Evolutionary conservation across 768 basidiomycete genomes (phyloP).

Genomic region (Boletus tomentosulus): DNA sequence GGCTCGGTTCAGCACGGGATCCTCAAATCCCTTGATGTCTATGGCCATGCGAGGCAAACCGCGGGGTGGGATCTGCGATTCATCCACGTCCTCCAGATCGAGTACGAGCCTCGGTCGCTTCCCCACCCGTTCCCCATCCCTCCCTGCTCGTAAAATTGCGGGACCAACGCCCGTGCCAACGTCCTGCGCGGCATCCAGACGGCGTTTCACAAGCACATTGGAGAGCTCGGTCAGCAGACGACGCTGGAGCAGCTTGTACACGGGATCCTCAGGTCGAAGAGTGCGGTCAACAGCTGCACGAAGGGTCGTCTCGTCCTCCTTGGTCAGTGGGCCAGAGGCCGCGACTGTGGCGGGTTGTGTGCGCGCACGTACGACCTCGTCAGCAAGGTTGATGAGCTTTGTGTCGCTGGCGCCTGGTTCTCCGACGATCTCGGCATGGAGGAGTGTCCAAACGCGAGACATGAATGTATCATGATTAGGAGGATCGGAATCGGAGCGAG

Average conservation of each 20-base stretch:
- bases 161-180: slow-evolving; percentile 11
- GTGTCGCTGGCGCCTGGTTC: slow-evolving; percentile 36
- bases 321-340: slow-evolving; percentile 13
- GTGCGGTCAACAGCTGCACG: slow-evolving; percentile 63
- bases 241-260: slow-evolving; percentile 58
- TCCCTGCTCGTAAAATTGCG: slow-evolving; percentile 32
- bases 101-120: slow-evolving; percentile 28
- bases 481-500: slow-evolving; percentile 7
- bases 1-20: slow-evolving; percentile 47
- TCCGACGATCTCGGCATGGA: slow-evolving; percentile 50
- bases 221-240: slow-evolving; percentile 47
- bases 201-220: slow-evolving; percentile 23
- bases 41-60: slow-evolving; percentile 5
- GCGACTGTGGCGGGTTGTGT: slow-evolving; percentile 17
- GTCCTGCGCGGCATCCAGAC: slow-evolving; percentile 4
- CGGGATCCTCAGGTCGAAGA: slow-evolving; percentile 58
- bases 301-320: slow-evolving; percentile 47
- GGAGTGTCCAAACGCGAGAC: slow-evolving; percentile 60
- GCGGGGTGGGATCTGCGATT: not conserved
- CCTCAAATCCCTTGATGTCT: slow-evolving; percentile 64
- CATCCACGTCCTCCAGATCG: slow-evolving; percentile 20
- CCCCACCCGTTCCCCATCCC: slow-evolving; percentile 14
- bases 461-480: slow-evolving; percentile 39
- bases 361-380: slow-evolving; percentile 63
- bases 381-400: slow-evolving; percentile 65